These are phyloP conservation scores for Moesziomyces parantarcticus DNA, from an alignment of 1,284 basidiomycete species.

Conservation along the genomic window DNA sequence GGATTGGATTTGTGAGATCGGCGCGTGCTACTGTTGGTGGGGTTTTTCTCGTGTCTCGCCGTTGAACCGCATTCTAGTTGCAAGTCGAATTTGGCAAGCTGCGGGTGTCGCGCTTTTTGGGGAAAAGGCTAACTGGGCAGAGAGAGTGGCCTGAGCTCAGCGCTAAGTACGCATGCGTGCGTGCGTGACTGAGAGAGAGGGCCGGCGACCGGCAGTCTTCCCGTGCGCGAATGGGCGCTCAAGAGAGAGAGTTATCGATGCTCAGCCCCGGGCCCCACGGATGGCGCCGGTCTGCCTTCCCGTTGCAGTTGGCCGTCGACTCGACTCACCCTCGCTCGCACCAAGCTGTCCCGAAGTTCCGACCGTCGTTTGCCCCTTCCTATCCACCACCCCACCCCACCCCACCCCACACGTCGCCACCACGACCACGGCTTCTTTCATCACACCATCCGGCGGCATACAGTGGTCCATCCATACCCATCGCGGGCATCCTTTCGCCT, in stretches of 20 bases:
- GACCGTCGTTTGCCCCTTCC: not conserved
- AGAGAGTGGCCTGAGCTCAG: not conserved
- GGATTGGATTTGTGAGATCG: not conserved
- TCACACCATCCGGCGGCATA: not conserved
- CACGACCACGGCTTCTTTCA: not conserved
- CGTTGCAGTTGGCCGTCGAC: not conserved
- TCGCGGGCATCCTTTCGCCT: not conserved
- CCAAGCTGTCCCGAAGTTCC: constrained; percentile 2
- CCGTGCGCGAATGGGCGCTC: not conserved
- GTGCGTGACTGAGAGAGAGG: too few species aligned
- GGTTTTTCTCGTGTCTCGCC: too few species aligned
- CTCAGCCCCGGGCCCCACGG: too few species aligned
- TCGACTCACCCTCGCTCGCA: not conserved
- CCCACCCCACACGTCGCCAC: too few species aligned
- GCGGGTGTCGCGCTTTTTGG: too few species aligned
- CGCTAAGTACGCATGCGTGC: not conserved
- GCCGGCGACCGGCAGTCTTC: not conserved
- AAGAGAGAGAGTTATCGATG: too few species aligned
- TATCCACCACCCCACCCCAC: not conserved
- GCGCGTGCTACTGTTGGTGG: too few species aligned
- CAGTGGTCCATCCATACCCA: too few species aligned
- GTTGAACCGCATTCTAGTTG: not conserved
- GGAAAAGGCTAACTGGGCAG: too few species aligned
- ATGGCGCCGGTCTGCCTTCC: not conserved
- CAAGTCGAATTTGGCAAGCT: not conserved